These are phyloP conservation scores for Thermothielavioides terrestris DNA, from an alignment of 495 filamentous ascomycete genomes.

Conservation along the genomic window DNA sequence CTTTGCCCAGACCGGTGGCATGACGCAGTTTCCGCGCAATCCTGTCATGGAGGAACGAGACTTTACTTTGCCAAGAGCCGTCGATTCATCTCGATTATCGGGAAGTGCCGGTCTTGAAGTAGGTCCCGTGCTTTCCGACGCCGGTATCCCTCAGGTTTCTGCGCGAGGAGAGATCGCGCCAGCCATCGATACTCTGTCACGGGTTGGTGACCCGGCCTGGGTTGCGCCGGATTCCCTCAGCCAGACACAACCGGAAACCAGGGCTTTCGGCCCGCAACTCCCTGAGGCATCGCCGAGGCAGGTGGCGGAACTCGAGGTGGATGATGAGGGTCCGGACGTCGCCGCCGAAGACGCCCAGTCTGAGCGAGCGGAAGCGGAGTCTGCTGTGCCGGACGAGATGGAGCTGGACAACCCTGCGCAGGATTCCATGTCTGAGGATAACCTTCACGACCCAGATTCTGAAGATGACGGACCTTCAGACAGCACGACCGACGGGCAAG, in stretches of 20 bases:
- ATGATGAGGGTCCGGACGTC: neutral
- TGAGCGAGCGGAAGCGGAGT: neutral
- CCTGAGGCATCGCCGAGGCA: neutral
- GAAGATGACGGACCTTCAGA: neutral
- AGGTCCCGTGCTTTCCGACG: neutral
- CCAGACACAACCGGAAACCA: neutral
- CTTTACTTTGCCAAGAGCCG: neutral
- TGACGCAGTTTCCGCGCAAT: neutral
- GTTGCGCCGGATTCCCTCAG: slow-evolving; percentile 6
- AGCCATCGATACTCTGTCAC: neutral
- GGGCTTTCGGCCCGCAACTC: neutral
- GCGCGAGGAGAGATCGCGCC: neutral
- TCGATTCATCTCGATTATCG: too few species aligned
- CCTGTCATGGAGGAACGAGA: slow-evolving; percentile 4
- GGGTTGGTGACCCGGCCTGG: neutral
- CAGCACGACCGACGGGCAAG: neutral
- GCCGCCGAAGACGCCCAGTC: neutral
- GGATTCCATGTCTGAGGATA: neutral
- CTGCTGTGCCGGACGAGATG: neutral
- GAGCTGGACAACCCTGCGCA: neutral
- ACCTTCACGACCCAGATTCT: slow-evolving; percentile 1
- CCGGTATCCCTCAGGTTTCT: neutral
- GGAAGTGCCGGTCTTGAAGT: too few species aligned
- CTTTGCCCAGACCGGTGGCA: neutral
- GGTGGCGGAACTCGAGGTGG: slow-evolving; percentile 1